phyloP scores from a whole-genome alignment of 176 grass and related monocot species.

The Raddia distichophylla region DNA sequence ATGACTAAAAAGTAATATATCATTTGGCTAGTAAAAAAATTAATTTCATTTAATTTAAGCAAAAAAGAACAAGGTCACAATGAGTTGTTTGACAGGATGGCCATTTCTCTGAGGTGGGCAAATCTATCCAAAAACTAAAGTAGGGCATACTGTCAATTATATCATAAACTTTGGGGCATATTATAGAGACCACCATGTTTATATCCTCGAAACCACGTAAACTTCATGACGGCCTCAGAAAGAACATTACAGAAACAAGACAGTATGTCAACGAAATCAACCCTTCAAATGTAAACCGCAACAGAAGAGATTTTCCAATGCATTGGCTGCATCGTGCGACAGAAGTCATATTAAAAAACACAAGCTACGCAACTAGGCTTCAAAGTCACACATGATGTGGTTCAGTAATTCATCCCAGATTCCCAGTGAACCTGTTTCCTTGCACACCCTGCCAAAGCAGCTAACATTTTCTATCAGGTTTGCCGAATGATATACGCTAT shows the following conservation, averaged over 20 bases:
- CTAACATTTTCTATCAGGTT: conserved; percentile 18
- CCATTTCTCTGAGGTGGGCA: too few relatives aligned
- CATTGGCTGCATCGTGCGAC: not conserved
- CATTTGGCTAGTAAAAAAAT: too few relatives aligned
- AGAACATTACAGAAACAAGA: not conserved
- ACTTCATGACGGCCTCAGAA: too few relatives aligned
- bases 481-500: conserved; percentile 11
- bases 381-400: conserved; percentile 9
- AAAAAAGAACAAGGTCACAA: too few relatives aligned
- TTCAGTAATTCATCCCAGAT: conserved; percentile 26
- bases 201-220: too few relatives aligned
- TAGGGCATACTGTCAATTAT: too few relatives aligned
- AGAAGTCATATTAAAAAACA: not conserved
- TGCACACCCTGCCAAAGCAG: conserved; percentile 26
- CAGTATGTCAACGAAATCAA: conserved; percentile 7
- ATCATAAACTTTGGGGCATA: too few relatives aligned
- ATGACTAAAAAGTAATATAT: too few relatives aligned
- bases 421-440: not conserved
- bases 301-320: not conserved
- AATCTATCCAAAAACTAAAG: too few relatives aligned
- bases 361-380: not conserved
- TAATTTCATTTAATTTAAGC: too few relatives aligned
- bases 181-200: too few relatives aligned
- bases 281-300: not conserved
- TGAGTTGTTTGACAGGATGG: too few relatives aligned